phyloP scores from a whole-genome alignment of 208 protist genomes.

The Strigomonas galati region DNA sequence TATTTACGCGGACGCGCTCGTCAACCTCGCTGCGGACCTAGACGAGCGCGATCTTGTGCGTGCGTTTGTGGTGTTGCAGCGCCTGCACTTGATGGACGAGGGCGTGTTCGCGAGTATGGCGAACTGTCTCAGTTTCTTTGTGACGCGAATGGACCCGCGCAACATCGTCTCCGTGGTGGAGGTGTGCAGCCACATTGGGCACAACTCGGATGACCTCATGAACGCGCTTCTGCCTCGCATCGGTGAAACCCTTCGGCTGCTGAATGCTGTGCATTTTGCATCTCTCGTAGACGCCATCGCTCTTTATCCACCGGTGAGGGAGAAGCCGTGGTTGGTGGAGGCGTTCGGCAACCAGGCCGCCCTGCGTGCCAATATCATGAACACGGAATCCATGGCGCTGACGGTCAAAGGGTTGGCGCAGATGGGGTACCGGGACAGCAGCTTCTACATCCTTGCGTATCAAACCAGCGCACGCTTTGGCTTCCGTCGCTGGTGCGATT shows the following conservation, averaged over 20 bases:
- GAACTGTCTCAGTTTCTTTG: conserved; percentile 38
- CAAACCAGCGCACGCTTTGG: conserved; percentile 69
- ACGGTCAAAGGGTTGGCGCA: conserved; percentile 62
- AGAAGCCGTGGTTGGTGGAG: conserved; percentile 52
- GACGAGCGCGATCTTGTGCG: conserved; percentile 65
- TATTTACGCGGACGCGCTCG: conserved; percentile 82
- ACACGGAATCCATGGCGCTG: conserved; percentile 33
- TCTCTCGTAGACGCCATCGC: conserved; percentile 65
- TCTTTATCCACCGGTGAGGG: conserved; percentile 67
- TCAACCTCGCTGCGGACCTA: conserved; percentile 68
- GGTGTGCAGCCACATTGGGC: conserved; percentile 65
- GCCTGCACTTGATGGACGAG: conserved; percentile 67
- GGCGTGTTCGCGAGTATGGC: conserved; percentile 56
- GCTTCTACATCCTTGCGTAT: conserved; percentile 70
- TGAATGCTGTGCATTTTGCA: conserved; percentile 58
- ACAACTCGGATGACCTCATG: conserved; percentile 68
- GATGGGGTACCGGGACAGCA: conserved; percentile 68
- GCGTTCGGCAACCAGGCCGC: conserved; percentile 68
- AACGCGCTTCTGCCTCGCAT: conserved; percentile 51
- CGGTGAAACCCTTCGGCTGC: conserved; percentile 54
- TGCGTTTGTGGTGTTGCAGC: conserved; percentile 64
- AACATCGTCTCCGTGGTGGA: conserved; percentile 78
- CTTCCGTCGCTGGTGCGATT: conserved; percentile 63
- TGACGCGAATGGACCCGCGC: conserved; percentile 34
- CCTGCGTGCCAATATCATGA: conserved; percentile 76